phyloP scores from a whole-genome alignment of 495 filamentous ascomycete genomes.

The Amniculicola lignicola region DNA sequence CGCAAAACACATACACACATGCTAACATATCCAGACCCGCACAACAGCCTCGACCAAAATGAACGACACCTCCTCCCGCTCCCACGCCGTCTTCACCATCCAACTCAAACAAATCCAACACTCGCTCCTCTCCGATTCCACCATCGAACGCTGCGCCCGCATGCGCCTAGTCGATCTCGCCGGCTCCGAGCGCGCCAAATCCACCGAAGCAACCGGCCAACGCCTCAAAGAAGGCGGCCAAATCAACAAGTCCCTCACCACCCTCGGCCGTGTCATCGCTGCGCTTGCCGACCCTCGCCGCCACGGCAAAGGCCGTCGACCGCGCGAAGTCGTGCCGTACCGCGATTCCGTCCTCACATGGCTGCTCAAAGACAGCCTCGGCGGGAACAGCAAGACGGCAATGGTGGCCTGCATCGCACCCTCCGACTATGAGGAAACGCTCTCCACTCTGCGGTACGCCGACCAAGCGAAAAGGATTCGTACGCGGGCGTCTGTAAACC shows the following conservation, averaged over 20 bases:
- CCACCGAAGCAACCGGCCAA: constrained; percentile 88
- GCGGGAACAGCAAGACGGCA: constrained; percentile 94
- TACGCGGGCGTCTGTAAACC: constrained; percentile 93
- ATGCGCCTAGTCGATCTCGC: constrained; percentile 96
- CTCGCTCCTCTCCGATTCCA: constrained; percentile 89
- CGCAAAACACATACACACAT: too few species aligned
- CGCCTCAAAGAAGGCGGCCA: constrained; percentile 91
- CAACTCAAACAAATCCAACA: constrained; percentile 96
- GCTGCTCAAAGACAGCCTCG: constrained; percentile 91
- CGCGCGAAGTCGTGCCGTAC: constrained; percentile 78
- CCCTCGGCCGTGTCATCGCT: constrained; percentile 93
- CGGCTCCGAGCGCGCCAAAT: constrained; percentile 90
- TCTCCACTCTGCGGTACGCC: constrained; percentile 92
- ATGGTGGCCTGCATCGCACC: constrained; percentile 99
- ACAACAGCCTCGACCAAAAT: constrained; percentile 98
- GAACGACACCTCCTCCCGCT: constrained; percentile 95
- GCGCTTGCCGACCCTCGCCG: constrained; percentile 82
- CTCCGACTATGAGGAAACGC: constrained; percentile 93
- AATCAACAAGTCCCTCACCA: constrained; percentile 98
- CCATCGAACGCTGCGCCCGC: constrained; percentile 86
- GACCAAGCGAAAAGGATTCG: constrained; percentile 98
- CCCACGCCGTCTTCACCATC: constrained; percentile 96
- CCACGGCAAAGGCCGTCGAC: constrained; percentile 13
- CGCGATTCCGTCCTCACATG: constrained; percentile 97
- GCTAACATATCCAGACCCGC: constrained; percentile 52